These are phyloP conservation scores for Ceratobasidium sp. DNA, from an alignment of 1,284 basidiomycete genomes.

Conservation along the genomic window DNA sequence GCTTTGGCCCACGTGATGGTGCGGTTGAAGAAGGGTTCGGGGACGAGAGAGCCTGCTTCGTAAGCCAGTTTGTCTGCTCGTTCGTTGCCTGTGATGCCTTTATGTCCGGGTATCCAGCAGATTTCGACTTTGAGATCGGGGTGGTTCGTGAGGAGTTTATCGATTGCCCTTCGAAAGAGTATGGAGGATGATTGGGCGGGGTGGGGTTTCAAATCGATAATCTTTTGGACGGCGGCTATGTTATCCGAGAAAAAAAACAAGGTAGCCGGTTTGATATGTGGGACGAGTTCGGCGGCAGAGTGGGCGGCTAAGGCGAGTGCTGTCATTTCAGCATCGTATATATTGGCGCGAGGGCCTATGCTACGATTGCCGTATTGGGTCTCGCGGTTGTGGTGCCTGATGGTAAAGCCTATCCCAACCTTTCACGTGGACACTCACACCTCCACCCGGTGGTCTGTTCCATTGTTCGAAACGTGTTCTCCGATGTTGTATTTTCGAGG, in stretches of 20 bases:
- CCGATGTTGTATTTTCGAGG: too few species aligned
- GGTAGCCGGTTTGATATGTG: not conserved
- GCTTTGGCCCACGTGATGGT: not conserved
- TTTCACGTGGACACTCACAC: not conserved
- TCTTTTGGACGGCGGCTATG: not conserved
- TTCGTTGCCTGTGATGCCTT: not conserved
- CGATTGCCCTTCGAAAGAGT: not conserved
- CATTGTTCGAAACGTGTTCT: too few species aligned
- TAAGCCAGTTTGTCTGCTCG: slow-evolving; percentile 9
- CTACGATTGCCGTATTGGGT: too few species aligned
- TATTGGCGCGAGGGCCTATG: not conserved
- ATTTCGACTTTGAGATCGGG: not conserved
- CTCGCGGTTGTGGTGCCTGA: too few species aligned
- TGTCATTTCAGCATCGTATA: slow-evolving; percentile 28
- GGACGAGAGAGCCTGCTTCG: not conserved
- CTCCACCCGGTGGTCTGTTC: not conserved
- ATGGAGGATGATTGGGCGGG: slow-evolving; percentile 3
- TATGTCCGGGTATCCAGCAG: slow-evolving; percentile 4
- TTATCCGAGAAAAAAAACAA: slow-evolving; percentile 1
- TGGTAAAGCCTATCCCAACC: too few species aligned
- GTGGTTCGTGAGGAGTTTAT: not conserved
- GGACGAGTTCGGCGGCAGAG: not conserved
- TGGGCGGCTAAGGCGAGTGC: slow-evolving; percentile 8
- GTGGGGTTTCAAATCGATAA: not conserved
- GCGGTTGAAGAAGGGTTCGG: slow-evolving; percentile 8